These are phyloP conservation scores for Thozetella sp. DNA, from an alignment of 495 filamentous ascomycete genomes.

Conservation along the genomic window DNA sequence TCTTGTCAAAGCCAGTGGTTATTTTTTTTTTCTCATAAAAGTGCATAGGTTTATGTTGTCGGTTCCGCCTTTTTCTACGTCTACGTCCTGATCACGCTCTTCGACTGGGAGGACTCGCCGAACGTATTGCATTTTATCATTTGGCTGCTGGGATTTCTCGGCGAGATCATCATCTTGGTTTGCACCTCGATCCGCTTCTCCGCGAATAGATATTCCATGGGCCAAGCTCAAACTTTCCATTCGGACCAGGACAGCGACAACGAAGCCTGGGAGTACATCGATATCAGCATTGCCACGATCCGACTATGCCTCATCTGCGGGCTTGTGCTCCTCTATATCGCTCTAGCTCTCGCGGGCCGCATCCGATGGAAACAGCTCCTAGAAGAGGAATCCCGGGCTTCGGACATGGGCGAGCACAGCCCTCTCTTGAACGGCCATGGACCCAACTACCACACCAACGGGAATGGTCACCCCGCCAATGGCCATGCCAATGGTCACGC, in stretches of 20 bases:
- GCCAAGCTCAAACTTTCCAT: slow-evolving; percentile 14
- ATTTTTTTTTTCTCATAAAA: slow-evolving; percentile 14
- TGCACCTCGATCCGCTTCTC: slow-evolving; percentile 65
- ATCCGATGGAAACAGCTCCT: slow-evolving; percentile 31
- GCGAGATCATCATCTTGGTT: slow-evolving; percentile 71
- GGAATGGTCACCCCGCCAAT: slow-evolving; percentile 26
- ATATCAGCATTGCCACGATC: slow-evolving; percentile 42
- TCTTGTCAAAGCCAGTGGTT: slow-evolving; percentile 4
- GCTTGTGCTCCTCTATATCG: slow-evolving; percentile 40
- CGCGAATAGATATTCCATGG: slow-evolving; percentile 51
- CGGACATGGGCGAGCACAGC: slow-evolving; percentile 47
- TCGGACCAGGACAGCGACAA: slow-evolving; percentile 17
- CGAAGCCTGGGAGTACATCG: slow-evolving; percentile 52
- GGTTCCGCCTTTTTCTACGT: slow-evolving; percentile 63
- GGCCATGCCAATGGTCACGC: slow-evolving; percentile 22
- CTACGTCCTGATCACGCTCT: slow-evolving; percentile 71
- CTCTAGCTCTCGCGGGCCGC: slow-evolving; percentile 23
- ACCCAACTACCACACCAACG: slow-evolving; percentile 32
- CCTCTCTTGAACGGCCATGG: slow-evolving; percentile 38
- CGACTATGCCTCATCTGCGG: slow-evolving; percentile 37
- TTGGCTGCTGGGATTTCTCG: slow-evolving; percentile 68
- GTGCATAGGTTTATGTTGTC: slow-evolving; percentile 73
- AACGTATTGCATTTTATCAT: slow-evolving; percentile 70
- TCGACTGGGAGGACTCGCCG: slow-evolving; percentile 78
- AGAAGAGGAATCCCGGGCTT: slow-evolving; percentile 47